Evolutionary conservation across 2,329 filamentous ascomycete genomes (phyloP), one percentile per base, ranked within the genome.

Genomic region (Ceratocystis diversiconidia): DNA sequence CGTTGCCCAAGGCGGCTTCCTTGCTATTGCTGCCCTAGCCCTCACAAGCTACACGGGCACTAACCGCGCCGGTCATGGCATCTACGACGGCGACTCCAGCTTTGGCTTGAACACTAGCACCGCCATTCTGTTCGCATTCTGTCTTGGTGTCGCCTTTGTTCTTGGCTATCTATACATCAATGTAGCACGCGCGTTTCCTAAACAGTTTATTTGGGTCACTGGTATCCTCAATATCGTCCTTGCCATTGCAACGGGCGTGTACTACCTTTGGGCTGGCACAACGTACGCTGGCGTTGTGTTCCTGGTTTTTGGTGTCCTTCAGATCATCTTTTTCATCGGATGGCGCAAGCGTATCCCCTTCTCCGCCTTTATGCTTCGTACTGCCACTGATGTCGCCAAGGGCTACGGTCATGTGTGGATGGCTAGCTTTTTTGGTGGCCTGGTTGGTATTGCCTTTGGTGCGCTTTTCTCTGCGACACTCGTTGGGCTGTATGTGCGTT

Each of bases 261-360:
- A 91, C 75, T 95, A 95, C 79, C 83, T 96, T 57, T 85, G 81
- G 67, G 80, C 84, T 55, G 82, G 82, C 66, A 89, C 92, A 73
- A 96, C 85, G 76, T 88, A 86, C 5, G 91, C 89, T 10, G 92
- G 89, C 44, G 92, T 96, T 50, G 86, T 95, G 0, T 96, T 94
- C 74, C 78, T 95, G 15, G 73, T 96, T 65, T 95, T 96, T 72
- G 80, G 83, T n/a, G 75, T 88, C 61, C 92, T 96, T 75, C 82
- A 87, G 67, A 82, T 90, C 65, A 80, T 95, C 72, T 90, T 86
- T 72, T 96, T 96, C 77, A 86, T 88, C 72, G 87, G 84, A 62
- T 97, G 92, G 92, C 92, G 92, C 65, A 86, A 84, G 19, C 83
- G 92, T 63, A 96, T 97, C 67, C 92, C 91, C 0, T 96, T 96